Evolutionary conservation across 169 alveolate species (phyloP).

Genomic region (Toxoplasma gondii): DNA sequence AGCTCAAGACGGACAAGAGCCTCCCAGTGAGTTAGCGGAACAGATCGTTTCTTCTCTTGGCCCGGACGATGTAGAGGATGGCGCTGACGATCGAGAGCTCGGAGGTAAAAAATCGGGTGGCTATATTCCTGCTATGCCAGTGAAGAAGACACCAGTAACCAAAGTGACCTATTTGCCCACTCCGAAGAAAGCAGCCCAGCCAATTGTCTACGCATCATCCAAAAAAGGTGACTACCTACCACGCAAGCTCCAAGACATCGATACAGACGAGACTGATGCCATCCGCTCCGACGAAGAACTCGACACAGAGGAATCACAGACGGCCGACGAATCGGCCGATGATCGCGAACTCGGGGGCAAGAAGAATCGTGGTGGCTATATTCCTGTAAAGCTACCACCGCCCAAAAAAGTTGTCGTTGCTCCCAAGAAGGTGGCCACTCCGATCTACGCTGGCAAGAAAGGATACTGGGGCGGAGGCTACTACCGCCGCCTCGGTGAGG

Average conservation of each 20-base stretch:
- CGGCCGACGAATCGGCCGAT: not conserved
- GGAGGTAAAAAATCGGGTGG: no score
- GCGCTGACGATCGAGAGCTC: not conserved
- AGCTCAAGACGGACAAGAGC: not conserved
- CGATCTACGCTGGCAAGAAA: not conserved
- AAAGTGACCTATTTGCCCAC: not conserved
- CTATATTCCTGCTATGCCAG: not conserved
- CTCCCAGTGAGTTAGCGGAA: not conserved
- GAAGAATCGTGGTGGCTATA: not conserved
- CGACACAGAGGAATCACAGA: not conserved
- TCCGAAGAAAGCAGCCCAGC: not conserved
- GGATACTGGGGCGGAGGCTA: not conserved
- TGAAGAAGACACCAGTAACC: not conserved
- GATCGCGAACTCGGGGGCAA: not conserved
- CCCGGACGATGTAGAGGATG: not conserved
- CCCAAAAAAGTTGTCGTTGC: not conserved
- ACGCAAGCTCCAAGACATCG: not conserved
- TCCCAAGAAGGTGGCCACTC: not conserved
- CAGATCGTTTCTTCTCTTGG: not conserved
- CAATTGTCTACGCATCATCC: not conserved
- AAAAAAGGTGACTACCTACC: not conserved
- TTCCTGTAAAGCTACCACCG: not conserved
- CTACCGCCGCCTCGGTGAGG: constrained; percentile 6
- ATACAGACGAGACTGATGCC: not conserved
- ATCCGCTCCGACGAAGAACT: not conserved